These are phyloP conservation scores for Herpotrichia juniperi DNA, from an alignment of 2,329 filamentous ascomycete genomes.

Conservation along the genomic window DNA sequence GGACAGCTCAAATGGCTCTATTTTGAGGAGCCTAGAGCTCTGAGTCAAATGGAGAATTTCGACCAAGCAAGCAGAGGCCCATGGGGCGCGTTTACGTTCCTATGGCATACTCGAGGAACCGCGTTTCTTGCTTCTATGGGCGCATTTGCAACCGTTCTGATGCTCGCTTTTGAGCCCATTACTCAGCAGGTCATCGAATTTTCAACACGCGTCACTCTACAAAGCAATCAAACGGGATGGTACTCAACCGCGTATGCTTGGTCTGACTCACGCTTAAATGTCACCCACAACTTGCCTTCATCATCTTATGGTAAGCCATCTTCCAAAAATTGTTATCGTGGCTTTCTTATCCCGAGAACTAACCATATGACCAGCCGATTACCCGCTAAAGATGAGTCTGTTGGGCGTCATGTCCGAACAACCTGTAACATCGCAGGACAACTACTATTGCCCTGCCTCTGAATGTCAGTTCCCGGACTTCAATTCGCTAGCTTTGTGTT, in stretches of 20 bases:
- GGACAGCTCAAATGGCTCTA: conserved; percentile 47
- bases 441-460: conserved; percentile 1
- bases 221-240: neutral
- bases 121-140: conserved; percentile 23
- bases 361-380: neutral
- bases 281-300: neutral
- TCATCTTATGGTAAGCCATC: neutral
- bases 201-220: neutral
- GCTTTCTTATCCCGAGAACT: neutral
- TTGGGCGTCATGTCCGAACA: conserved; percentile 2
- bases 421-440: neutral
- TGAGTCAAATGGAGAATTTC: conserved; percentile 33
- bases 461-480: conserved; percentile 1
- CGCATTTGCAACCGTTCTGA: conserved; percentile 28
- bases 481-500: neutral
- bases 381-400: neutral
- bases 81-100: conserved; percentile 28
- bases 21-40: conserved; percentile 19
- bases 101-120: conserved; percentile 19
- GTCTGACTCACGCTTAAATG: neutral
- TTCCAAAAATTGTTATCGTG: neutral
- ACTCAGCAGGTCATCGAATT: conserved; percentile 27
- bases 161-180: conserved; percentile 34
- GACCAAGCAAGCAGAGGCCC: conserved; percentile 28
- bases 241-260: neutral